Evolutionary conservation across 176 grass and related monocot genomes (phyloP), one percentile per base, ranked within the genome.

Genomic region (Pharus latifolius): DNA sequence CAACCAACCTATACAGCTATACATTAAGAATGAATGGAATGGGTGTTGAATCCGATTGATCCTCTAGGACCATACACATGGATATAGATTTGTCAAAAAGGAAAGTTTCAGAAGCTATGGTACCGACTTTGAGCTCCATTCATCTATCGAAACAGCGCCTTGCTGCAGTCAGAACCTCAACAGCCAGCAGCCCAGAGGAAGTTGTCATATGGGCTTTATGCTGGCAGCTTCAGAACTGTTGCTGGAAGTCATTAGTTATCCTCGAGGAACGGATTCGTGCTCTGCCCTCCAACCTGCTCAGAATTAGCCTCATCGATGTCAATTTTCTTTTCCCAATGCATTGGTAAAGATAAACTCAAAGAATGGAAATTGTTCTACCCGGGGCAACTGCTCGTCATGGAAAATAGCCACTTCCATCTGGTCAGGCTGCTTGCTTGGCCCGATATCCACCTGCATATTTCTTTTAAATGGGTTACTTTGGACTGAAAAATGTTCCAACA

Each of bases 181-280:
- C 85, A 91, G 15, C 92, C 92, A 35, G 94, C 94, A 45, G 94
- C 94, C 79, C 80, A 85, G 37, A 83, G 84, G 78, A 98, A 98
- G 66, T 90, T 85, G 49, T 98, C 94, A 9, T 88, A 98, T 0
- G 94, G 94, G 66, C 75, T 98, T 19, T 89, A 80, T 2, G 86
- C 89, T 3, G 94, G 94, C 46, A 93, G 87, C 80, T 79, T 98
- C 42, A 90, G 64, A 49, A 71, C 2, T 87, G 77, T 27, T 80
- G 83, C 23, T 84, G 68, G 69, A 57, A 67, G 4, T 38, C 69
- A 4, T 75, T 42, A 20, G 60, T 83, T 93, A 11, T 79, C 70
- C 14, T 93, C 78, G 0, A 82, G 56, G 56, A 92, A 93, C 6
- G 94, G 94, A 73, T 92, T 92, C 14, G 52, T 69, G 60, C 51